Evolutionary conservation across 805 yeast species (phyloP), one percentile per base, ranked within the genome.

Genomic region (Candida oleophila): DNA sequence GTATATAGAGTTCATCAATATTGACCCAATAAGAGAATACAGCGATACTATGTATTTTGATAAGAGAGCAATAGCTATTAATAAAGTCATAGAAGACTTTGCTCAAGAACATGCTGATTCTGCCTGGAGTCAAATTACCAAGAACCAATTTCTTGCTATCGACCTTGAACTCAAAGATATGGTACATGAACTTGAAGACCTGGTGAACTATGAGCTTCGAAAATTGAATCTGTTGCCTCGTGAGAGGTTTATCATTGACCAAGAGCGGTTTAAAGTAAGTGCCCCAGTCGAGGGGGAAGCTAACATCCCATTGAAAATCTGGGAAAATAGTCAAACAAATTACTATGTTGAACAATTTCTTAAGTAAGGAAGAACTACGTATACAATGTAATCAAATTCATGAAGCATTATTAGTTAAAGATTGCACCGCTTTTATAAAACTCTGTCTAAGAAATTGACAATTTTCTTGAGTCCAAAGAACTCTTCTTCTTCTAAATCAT

Each of bases 1-100:
- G 20, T 88, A 76, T 57, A 51, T 89, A 8, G 85, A 84, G 48
- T 55, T 77, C 3, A 20, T 82, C 14, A 70, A 74, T 0, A 64
- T 86, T 2, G 71, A 69, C 3, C 62, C 46, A 2, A 43, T 28
- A 19, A 45, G 53, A 30, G 11, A 38, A 1, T 65, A 60, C 45
- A 38, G 21, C 4, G 25, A 38, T 4, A 25, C 49, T 9, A 51
- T 73, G 4, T 60, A 48, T 46, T 61, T 62, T 44, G 71, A 69
- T 42, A 54, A 56, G n/a, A 52, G 72, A 20, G 56, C 67, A 7
- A 53, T 71, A 11, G 69, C 65, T 1, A 55, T 69, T 5, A 65
- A 72, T 44, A 63, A 57, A 41, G 69, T 70, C 3, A 61, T 73
- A 15, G 75, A 69, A 44, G 45, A 48, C 11, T 64, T 56, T 48